Conservation (phyloP, 306 rosid species). For the Dicorynia guianensis region DNA sequence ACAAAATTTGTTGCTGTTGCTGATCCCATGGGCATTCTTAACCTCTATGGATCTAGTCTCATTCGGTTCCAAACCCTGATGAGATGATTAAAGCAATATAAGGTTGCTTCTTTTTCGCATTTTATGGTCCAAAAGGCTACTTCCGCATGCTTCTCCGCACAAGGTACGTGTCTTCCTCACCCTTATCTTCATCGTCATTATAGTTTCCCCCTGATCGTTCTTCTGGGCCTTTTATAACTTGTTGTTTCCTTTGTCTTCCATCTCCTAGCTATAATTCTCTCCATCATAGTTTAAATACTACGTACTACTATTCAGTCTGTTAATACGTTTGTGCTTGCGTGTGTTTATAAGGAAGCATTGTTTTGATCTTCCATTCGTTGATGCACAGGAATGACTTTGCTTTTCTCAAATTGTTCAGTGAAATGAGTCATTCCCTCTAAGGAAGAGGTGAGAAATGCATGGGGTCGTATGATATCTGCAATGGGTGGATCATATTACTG, state of each 20-base stretch:
- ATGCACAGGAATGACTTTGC: background rate
- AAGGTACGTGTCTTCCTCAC: slow-evolving; percentile 39
- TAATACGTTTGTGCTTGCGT: background rate
- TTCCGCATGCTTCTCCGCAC: slow-evolving; percentile 35
- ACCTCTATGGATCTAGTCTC: too few relatives aligned
- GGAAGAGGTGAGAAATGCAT: slow-evolving; percentile 3
- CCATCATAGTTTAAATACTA: background rate
- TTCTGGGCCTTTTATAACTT: background rate
- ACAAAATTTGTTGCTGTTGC: too few relatives aligned
- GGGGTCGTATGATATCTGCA: background rate
- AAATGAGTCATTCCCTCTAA: background rate
- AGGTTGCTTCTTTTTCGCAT: background rate
- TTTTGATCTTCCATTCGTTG: background rate
- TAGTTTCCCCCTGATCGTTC: background rate
- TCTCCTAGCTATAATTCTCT: background rate
- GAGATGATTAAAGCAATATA: background rate
- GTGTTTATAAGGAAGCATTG: background rate
- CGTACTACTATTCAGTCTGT: background rate
- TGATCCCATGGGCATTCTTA: too few relatives aligned
- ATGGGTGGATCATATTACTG: background rate
- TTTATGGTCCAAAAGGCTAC: background rate
- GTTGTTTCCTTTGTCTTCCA: background rate
- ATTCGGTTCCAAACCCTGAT: too few relatives aligned
- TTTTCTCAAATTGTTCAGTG: background rate
- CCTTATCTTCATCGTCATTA: slow-evolving; percentile 5